Conservation (phyloP, 140 eudicot species). For the Erigeron philadelphicus region DNA sequence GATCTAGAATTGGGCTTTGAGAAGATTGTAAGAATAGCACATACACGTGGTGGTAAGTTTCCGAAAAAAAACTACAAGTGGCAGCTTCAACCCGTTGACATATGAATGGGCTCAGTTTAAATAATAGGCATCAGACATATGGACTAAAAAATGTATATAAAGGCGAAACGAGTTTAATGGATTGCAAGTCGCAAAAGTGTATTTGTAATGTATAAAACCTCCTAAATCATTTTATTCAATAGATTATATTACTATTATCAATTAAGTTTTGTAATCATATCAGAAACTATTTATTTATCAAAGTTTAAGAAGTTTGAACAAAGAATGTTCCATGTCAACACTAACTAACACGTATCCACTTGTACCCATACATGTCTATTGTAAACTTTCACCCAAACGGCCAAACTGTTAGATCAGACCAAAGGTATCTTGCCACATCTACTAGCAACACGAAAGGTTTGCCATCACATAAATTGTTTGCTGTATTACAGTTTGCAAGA, state of each 20-base stretch:
- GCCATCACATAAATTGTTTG: slow-evolving; percentile 15
- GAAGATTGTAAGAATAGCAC: slow-evolving; percentile 83
- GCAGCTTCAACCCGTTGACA: neutral
- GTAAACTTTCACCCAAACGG: neutral
- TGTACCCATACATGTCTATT: neutral
- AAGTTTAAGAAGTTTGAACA: neutral
- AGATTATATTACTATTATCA: neutral
- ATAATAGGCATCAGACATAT: too few relatives aligned
- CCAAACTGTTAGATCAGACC: neutral
- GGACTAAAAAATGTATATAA: too few relatives aligned
- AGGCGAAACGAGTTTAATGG: neutral
- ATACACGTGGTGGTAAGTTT: slow-evolving; percentile 83
- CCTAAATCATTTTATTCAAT: neutral
- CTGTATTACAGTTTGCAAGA: slow-evolving; percentile 68
- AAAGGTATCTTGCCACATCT: neutral
- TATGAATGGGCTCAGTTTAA: neutral
- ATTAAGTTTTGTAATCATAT: neutral
- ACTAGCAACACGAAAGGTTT: neutral
- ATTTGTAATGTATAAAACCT: neutral
- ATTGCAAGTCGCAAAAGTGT: neutral
- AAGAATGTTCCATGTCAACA: neutral
- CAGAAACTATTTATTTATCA: neutral
- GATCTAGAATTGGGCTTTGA: slow-evolving; percentile 94
- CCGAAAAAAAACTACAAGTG: slow-evolving; percentile 12
- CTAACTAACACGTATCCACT: neutral